Conservation (phyloP, 1,284 basidiomycete species). For the Puccinia coronata region DNA sequence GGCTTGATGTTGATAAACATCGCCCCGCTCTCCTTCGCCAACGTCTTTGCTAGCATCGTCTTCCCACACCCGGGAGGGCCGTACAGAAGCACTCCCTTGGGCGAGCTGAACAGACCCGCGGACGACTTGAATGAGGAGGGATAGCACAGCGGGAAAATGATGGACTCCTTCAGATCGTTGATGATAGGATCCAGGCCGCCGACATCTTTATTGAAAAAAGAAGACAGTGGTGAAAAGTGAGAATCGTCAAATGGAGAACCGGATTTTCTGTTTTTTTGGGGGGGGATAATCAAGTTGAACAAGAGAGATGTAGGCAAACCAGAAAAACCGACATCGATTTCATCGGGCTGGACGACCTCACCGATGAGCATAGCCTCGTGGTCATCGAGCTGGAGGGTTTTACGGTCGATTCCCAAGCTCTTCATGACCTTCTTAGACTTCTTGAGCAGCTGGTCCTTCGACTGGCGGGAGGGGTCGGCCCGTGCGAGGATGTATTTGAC, state of each 20-base stretch:
- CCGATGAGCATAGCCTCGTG: slow-evolving; percentile 46
- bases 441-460: slow-evolving; percentile 35
- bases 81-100: slow-evolving; percentile 63
- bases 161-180: slow-evolving; percentile 84
- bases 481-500: slow-evolving; percentile 38
- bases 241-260: too few species aligned
- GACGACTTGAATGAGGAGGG: slow-evolving; percentile 75
- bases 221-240: background rate
- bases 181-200: slow-evolving; percentile 96
- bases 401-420: slow-evolving; percentile 30
- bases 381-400: slow-evolving; percentile 30
- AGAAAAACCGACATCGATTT: slow-evolving; percentile 47
- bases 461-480: slow-evolving; percentile 34
- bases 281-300: too few species aligned
- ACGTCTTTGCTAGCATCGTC: slow-evolving; percentile 67
- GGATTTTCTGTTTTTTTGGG: background rate
- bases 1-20: slow-evolving; percentile 71
- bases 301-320: slow-evolving; percentile 13
- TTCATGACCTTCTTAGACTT: slow-evolving; percentile 46
- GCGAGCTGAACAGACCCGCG: slow-evolving; percentile 69
- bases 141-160: slow-evolving; percentile 92
- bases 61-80: slow-evolving; percentile 70
- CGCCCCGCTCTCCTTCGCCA: slow-evolving; percentile 85
- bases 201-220: slow-evolving; percentile 60
- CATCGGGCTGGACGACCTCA: slow-evolving; percentile 46